A percentile compares a stretch with the other conserved stretches of the same genome.
Conservation (phyloP, 192 early-diverging fungal species). For the Jimgerdemannia flammicorona region DNA sequence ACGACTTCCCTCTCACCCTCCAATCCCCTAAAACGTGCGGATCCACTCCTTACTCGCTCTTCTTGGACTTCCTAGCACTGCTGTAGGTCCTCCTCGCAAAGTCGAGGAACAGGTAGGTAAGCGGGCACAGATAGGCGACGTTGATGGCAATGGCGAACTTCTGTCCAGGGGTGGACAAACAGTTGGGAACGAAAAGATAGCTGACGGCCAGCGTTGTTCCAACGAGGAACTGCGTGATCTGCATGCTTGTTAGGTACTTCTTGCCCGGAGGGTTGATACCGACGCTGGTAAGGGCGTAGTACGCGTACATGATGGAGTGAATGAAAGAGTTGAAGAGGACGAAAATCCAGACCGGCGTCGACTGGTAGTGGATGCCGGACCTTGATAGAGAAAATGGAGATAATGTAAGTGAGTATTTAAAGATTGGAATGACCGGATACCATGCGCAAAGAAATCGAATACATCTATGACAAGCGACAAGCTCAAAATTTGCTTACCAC, state of each 20-base stretch:
- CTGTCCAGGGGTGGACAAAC: slow-evolving; percentile 47
- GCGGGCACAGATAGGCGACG: slow-evolving; percentile 66
- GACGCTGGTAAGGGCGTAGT: slow-evolving; percentile 75
- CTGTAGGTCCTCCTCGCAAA: slow-evolving; percentile 74
- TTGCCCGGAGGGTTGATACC: slow-evolving; percentile 78
- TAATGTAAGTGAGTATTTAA: neutral
- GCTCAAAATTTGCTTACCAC: slow-evolving; percentile 37
- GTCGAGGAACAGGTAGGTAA: slow-evolving; percentile 76
- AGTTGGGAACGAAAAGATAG: slow-evolving; percentile 63
- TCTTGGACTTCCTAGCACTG: slow-evolving; percentile 30
- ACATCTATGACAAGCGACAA: neutral
- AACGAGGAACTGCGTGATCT: slow-evolving; percentile 83
- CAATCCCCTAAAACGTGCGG: too few relatives aligned
- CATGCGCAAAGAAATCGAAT: neutral
- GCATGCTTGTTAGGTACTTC: slow-evolving; percentile 73
- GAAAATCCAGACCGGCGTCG: slow-evolving; percentile 80
- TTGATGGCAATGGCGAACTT: slow-evolving; percentile 58
- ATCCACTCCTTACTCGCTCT: slow-evolving; percentile 15
- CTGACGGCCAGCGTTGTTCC: slow-evolving; percentile 61
- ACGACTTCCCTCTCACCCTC: too few relatives aligned
- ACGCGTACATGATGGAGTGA: slow-evolving; percentile 84
- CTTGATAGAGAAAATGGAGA: neutral
- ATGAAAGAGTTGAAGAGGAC: slow-evolving; percentile 84
- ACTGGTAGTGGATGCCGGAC: slow-evolving; percentile 57
- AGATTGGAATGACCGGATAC: neutral